Base-by-base conservation (phyloP, 345 rosid species). In the Acer campestre region DNA sequence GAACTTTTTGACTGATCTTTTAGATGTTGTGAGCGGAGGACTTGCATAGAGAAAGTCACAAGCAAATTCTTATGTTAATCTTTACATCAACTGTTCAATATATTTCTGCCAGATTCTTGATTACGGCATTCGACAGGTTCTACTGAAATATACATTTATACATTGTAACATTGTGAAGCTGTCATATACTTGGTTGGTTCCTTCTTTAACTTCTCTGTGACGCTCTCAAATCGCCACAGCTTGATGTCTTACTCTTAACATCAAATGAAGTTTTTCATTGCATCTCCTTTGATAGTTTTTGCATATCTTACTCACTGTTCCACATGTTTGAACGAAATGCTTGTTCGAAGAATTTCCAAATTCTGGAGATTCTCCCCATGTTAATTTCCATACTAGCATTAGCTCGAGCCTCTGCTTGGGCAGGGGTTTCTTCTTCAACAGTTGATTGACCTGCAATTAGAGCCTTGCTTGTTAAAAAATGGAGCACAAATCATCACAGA, bases 381-480 rank as follows among this genome's bases (percentile, higher is more conserved):
- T 78, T 75, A 29, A 91, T 61, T 71, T 85, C 70, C 84, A 61
- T 70, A 65, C 75, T 81, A 55, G 90, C 93, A 27, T 70, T 73
- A 18, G 68, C 79, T 46, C 88, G 78, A 27, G 93, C 91, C 75
- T 85, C 79, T 0, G 90, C 87, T 81, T 91, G 93, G 63, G 89
- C 90, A 11, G 89, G 90, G 6, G 88, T 86, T 79, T 88, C 90
- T 83, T 85, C 86, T 46, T 89, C 88, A 64, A 71, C 81, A 61
- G 74, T 38, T 58, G 75, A 66, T 66, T 23, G 51, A 17, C 75
- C 92, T 87, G 82, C 83, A 74, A n/a, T 59, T 12, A 6, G 42
- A 35, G 69, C 18, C 31, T 67, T 3, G 40, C n/a, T 18, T 25
- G 13, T 42, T 62, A 1, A 53, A 53, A 35, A 18, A 64, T 18